Evolutionary conservation across 345 rosid genomes (phyloP).

Genomic region (Salix suchowensis): DNA sequence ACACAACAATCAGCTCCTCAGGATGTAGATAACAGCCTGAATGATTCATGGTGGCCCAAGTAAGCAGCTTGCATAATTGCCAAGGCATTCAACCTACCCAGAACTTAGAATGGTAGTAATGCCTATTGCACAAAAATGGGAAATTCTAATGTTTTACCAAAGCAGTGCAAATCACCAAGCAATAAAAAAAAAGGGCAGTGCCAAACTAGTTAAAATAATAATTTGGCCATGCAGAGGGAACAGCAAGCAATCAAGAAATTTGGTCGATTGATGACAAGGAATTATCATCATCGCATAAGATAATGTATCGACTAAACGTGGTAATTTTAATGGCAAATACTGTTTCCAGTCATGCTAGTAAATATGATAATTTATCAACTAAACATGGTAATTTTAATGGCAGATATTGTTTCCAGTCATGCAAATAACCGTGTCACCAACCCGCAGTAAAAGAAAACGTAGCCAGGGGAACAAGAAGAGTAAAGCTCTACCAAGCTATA

Average conservation of each 20-base stretch:
- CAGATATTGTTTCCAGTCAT: background rate
- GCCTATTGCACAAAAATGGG: background rate
- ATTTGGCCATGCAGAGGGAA: background rate
- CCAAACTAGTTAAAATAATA: background rate
- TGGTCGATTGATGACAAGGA: background rate
- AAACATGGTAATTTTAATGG: background rate
- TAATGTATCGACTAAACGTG: background rate
- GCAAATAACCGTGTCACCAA: background rate
- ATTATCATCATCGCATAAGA: background rate
- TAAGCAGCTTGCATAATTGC: background rate
- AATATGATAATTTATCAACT: background rate
- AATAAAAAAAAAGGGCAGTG: background rate
- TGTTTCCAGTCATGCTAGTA: background rate
- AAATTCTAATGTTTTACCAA: background rate
- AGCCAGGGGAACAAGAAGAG: slow-evolving; percentile 9
- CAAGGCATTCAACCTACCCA: background rate
- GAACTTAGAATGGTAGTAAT: background rate
- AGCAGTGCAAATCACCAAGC: background rate
- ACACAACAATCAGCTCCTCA: background rate
- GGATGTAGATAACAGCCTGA: background rate
- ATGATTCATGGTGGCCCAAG: background rate
- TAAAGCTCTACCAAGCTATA: slow-evolving; percentile 27
- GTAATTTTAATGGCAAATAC: background rate
- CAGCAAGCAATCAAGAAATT: background rate
- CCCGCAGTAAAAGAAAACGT: background rate